Evolutionary conservation across 345 rosid species (phyloP).

Genomic region (Eucalyptus brandiana): DNA sequence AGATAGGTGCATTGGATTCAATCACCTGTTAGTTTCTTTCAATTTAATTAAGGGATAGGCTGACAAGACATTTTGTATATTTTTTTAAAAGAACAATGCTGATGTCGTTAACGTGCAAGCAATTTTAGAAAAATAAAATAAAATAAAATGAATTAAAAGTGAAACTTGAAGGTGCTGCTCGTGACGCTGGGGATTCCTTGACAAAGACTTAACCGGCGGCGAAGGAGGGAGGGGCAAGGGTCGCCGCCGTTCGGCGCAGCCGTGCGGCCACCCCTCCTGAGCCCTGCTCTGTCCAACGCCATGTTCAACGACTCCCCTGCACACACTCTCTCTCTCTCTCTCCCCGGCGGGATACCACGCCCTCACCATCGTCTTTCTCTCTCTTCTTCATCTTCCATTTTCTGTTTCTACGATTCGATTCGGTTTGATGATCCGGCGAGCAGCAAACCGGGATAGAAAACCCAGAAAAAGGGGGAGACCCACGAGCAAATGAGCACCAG

Average conservation of each 20-base stretch:
- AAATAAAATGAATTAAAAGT: background rate
- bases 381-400: background rate
- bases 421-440: background rate
- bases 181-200: slow-evolving; percentile 36
- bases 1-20: no score
- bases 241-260: slow-evolving; percentile 20
- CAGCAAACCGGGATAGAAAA: slow-evolving; percentile 28
- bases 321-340: slow-evolving; percentile 45
- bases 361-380: background rate
- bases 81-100: background rate
- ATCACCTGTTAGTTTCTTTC: rapidly evolving
- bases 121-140: background rate
- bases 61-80: background rate
- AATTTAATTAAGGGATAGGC: background rate
- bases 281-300: slow-evolving; percentile 31
- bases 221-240: no score
- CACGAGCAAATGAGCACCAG: slow-evolving; percentile 6
- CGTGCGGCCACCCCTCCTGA: slow-evolving; percentile 27
- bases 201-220: background rate
- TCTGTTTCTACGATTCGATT: background rate
- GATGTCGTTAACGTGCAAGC: background rate
- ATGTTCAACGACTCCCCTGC: slow-evolving; percentile 50
- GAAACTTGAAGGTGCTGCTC: background rate
- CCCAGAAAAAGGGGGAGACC: slow-evolving; percentile 1
- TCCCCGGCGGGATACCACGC: background rate